Percentiles rank a stretch among this genome's conserved stretches.
phyloP scores from a whole-genome alignment of 768 basidiomycete species.

The Podaxis sp. region DNA sequence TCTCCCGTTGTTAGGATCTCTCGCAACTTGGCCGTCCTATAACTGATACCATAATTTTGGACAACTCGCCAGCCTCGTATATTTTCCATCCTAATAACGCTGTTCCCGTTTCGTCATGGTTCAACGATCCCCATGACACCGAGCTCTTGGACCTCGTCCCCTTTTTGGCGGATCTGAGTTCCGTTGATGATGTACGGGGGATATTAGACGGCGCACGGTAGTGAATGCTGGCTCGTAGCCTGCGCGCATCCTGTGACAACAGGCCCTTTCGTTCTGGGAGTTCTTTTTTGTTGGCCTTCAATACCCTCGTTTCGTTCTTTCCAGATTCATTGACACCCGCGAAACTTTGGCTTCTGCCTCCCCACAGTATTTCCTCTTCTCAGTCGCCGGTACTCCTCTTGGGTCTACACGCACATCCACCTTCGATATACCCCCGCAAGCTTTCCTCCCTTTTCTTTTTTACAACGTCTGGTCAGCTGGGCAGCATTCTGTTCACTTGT shows the following conservation, averaged over 20 bases:
- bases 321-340: neutral
- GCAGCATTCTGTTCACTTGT: conserved; percentile 1
- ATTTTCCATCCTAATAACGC: conserved; percentile 99
- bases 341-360: conserved; percentile 1
- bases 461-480: neutral
- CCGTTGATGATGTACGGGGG: conserved; percentile 87
- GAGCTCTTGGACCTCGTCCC: conserved; percentile 94
- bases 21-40: conserved; percentile 96
- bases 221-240: conserved; percentile 1
- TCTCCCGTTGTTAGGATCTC: conserved; percentile 64
- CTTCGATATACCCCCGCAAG: conserved; percentile 11
- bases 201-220: conserved; percentile 84
- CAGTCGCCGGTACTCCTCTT: conserved; percentile 2
- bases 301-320: neutral
- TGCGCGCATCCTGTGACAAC: neutral
- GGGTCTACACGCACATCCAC: conserved; percentile 6
- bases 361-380: neutral
- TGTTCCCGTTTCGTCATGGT: conserved; percentile 98
- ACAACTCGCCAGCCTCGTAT: conserved; percentile 98
- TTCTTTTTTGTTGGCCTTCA: neutral
- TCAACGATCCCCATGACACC: conserved; percentile 98
- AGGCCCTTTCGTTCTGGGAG: neutral
- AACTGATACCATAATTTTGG: conserved; percentile 92
- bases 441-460: neutral
- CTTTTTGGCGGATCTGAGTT: conserved; percentile 84